These are phyloP conservation scores for Melampsora larici-populina DNA, from an alignment of 1,284 basidiomycete species.

Conservation along the genomic window DNA sequence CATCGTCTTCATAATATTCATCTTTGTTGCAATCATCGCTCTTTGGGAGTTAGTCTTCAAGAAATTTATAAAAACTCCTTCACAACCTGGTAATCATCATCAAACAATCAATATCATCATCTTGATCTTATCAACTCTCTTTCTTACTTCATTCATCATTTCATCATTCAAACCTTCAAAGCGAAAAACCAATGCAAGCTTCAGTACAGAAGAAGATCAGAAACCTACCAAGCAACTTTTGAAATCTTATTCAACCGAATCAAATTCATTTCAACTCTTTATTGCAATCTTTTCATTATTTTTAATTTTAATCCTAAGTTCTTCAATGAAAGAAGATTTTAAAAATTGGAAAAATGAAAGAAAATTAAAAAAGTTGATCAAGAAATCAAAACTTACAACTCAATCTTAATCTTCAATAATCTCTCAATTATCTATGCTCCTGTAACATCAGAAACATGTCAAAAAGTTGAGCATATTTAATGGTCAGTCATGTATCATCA, in stretches of 20 bases:
- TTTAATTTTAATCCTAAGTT: not conserved
- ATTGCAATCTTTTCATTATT: not conserved
- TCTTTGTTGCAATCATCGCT: not conserved
- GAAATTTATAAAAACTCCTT: not conserved
- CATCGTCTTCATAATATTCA: not conserved
- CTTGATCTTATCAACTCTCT: not conserved
- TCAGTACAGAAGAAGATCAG: not conserved
- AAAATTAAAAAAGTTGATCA: not conserved
- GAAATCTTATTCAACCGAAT: not conserved
- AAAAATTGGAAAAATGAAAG: conserved; percentile 1
- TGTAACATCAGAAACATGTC: too few species aligned
- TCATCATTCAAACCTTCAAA: not conserved
- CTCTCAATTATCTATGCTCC: too few species aligned
- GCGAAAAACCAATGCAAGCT: not conserved
- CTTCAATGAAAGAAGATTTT: conserved; percentile 10
- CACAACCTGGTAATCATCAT: not conserved
- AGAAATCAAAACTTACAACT: too few species aligned
- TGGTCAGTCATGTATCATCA: too few species aligned
- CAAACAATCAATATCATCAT: not conserved
- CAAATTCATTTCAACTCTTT: not conserved
- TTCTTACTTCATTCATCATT: not conserved
- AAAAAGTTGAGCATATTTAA: too few species aligned
- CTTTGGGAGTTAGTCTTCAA: not conserved
- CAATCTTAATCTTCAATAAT: too few species aligned
- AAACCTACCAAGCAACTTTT: not conserved